Conservation (phyloP, 2,329 filamentous ascomycete species). For the Trematosphaeria pertusa region DNA sequence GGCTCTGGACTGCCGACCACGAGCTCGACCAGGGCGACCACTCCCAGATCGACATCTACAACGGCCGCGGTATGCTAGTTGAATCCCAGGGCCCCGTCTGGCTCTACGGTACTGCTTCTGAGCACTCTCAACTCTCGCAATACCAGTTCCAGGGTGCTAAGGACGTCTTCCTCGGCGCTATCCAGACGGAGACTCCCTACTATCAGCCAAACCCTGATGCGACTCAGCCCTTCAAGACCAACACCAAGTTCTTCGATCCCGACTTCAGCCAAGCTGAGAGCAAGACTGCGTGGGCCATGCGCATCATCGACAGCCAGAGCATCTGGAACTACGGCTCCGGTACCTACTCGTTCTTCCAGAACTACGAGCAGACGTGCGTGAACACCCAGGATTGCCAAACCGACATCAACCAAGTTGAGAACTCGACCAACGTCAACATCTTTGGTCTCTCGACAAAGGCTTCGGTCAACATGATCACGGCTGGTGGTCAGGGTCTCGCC, state of each 20-base stretch:
- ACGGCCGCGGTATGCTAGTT: conserved; percentile 81
- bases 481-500: conserved; percentile 43
- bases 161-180: conserved; percentile 68
- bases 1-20: conserved; percentile 92
- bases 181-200: conserved; percentile 76
- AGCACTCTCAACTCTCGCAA: conserved; percentile 74
- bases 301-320: conserved; percentile 48
- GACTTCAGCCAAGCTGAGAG: conserved; percentile 45
- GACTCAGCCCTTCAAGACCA: conserved; percentile 61
- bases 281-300: conserved; percentile 56
- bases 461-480: conserved; percentile 57
- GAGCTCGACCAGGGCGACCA: conserved; percentile 79
- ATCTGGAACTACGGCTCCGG: conserved; percentile 57
- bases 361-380: conserved; percentile 61
- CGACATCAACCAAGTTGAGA: conserved; percentile 56
- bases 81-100: conserved; percentile 79
- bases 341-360: conserved; percentile 67
- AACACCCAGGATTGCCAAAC: conserved; percentile 57
- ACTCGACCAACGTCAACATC: conserved; percentile 52
- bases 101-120: conserved; percentile 71
- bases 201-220: conserved; percentile 71
- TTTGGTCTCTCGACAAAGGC: conserved; percentile 59
- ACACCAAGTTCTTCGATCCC: conserved; percentile 52
- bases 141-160: conserved; percentile 69
- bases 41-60: conserved; percentile 83